These are phyloP conservation scores for Mytilinidion resinicola DNA, from an alignment of 495 filamentous ascomycete genomes.

Conservation along the genomic window DNA sequence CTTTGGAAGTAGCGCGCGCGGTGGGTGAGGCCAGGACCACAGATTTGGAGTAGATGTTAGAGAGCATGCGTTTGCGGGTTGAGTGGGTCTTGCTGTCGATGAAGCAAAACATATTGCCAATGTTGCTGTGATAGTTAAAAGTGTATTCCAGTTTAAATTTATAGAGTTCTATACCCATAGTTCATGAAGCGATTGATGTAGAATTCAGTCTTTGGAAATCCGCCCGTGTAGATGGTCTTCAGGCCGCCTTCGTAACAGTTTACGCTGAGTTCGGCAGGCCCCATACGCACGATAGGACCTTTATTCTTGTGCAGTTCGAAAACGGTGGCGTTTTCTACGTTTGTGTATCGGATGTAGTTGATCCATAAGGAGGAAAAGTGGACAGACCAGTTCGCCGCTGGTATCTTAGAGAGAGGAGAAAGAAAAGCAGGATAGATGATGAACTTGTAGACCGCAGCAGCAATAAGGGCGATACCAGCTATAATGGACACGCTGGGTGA, in stretches of 20 bases:
- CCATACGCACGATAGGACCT: conserved; percentile 13
- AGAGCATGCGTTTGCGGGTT: conserved; percentile 58
- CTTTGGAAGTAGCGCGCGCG: conserved; percentile 49
- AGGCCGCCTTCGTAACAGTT: conserved; percentile 15
- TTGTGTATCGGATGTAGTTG: conserved; percentile 2
- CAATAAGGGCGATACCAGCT: background rate
- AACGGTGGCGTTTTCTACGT: conserved; percentile 3
- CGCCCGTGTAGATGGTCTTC: conserved; percentile 14
- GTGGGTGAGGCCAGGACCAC: conserved; percentile 56
- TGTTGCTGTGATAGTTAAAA: conserved; percentile 5
- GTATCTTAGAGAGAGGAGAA: conserved; percentile 15
- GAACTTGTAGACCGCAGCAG: conserved; percentile 6
- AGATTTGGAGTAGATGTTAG: conserved; percentile 66
- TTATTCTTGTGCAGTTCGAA: conserved; percentile 5
- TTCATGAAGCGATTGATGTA: conserved; percentile 15
- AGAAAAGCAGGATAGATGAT: conserved; percentile 11
- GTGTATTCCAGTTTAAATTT: background rate
- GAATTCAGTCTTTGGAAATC: conserved; percentile 18
- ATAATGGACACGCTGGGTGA: no score
- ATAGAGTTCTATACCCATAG: conserved; percentile 1
- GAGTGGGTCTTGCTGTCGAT: conserved; percentile 48
- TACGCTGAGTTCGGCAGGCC: conserved; percentile 15
- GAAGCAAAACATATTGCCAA: conserved; percentile 35
- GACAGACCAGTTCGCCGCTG: background rate
- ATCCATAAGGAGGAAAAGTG: conserved; percentile 15